phyloP scores from a whole-genome alignment of 257 asterid genomes.

The Nicotiana tomentosiformis region DNA sequence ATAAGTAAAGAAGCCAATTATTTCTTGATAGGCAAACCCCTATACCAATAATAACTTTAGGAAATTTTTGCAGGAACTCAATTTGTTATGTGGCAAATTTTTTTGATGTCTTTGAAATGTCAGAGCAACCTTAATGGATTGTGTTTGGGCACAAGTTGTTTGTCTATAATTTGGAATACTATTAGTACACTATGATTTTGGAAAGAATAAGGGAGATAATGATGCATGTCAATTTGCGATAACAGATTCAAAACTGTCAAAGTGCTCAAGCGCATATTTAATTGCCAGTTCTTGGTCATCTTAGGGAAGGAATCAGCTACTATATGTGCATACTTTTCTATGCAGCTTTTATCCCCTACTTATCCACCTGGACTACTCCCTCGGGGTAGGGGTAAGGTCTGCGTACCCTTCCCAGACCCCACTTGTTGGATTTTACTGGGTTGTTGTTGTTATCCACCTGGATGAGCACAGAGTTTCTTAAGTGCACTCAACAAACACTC shows the following conservation, averaged over 20 bases:
- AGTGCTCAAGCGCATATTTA: neutral
- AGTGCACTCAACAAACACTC: neutral
- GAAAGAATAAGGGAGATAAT: neutral
- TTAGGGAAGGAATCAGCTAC: conserved; percentile 1
- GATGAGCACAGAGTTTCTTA: neutral
- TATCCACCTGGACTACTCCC: neutral
- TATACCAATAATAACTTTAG: neutral
- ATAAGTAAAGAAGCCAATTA: neutral
- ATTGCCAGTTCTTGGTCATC: neutral
- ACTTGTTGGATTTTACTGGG: no score
- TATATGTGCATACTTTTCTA: neutral
- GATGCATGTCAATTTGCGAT: neutral
- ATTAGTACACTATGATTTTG: neutral
- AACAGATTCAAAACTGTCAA: neutral
- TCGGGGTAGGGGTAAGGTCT: no score
- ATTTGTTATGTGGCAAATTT: conserved; percentile 1
- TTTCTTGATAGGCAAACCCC: neutral
- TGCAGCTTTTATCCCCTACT: conserved; percentile 1
- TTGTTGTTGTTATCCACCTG: neutral
- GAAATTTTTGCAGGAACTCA: neutral
- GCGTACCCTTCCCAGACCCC: no score
- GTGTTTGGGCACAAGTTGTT: neutral
- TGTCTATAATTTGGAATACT: neutral
- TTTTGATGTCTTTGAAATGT: neutral
- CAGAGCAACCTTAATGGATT: neutral